These are phyloP conservation scores for Phanerochaete carnosa DNA, from an alignment of 768 basidiomycete genomes.

Conservation along the genomic window DNA sequence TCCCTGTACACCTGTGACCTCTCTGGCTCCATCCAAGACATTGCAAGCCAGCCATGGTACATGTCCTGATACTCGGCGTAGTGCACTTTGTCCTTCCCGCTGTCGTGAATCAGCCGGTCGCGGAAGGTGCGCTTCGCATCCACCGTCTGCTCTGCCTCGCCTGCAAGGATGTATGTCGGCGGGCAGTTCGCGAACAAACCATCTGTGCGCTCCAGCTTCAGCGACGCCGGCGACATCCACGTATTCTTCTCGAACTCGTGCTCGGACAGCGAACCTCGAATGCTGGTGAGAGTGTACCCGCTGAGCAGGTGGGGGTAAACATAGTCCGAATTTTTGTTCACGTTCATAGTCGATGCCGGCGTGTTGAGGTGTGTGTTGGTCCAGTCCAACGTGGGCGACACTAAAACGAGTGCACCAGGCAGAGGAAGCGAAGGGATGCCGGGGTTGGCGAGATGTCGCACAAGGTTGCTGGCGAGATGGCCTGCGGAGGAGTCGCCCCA, in stretches of 20 bases:
- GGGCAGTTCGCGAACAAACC: slow-evolving; percentile 22
- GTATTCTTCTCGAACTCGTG: not conserved
- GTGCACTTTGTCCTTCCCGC: slow-evolving; percentile 13
- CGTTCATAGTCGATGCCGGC: slow-evolving; percentile 9
- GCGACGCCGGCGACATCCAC: slow-evolving; percentile 18
- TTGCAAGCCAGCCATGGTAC: slow-evolving; percentile 48
- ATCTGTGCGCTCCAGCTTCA: not conserved
- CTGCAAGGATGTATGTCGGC: slow-evolving; percentile 22
- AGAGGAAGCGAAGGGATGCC: slow-evolving; percentile 15
- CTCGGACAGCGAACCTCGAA: not conserved
- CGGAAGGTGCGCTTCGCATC: slow-evolving; percentile 24
- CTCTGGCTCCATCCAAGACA: slow-evolving; percentile 52
- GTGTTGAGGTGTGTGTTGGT: too few species aligned
- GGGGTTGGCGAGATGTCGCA: slow-evolving; percentile 32
- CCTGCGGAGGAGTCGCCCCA: slow-evolving; percentile 55
- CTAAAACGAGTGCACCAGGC: slow-evolving; percentile 29
- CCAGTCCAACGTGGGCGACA: slow-evolving; percentile 29
- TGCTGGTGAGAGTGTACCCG: slow-evolving; percentile 5
- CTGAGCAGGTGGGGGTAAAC: not conserved
- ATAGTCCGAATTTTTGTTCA: slow-evolving; percentile 1
- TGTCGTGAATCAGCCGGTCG: slow-evolving; percentile 23
- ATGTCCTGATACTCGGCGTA: slow-evolving; percentile 1
- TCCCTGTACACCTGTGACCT: slow-evolving; percentile 41
- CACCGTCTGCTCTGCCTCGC: slow-evolving; percentile 23
- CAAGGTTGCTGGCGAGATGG: slow-evolving; percentile 38